phyloP scores from a whole-genome alignment of 768 basidiomycete genomes.

The Suillus weaverae region DNA sequence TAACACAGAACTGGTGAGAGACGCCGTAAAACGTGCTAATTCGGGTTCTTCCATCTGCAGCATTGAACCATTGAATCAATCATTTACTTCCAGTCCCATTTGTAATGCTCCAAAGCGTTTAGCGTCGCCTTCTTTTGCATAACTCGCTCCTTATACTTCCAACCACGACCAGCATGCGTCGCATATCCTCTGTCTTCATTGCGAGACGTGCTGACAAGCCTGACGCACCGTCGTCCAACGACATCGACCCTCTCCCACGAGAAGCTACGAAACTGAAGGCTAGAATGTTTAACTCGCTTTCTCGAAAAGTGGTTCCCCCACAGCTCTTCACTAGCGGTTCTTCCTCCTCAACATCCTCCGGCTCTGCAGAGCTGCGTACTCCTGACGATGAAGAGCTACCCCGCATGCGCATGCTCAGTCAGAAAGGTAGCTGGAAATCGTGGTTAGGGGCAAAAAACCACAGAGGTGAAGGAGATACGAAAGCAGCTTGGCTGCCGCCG shows the following conservation, averaged over 20 bases:
- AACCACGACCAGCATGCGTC: slow-evolving; percentile 50
- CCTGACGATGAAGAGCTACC: slow-evolving; percentile 55
- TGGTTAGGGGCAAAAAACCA: slow-evolving; percentile 50
- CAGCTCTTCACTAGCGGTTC: slow-evolving; percentile 39
- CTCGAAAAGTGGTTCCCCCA: slow-evolving; percentile 27
- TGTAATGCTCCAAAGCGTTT: slow-evolving; percentile 35
- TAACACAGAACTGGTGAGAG: slow-evolving; percentile 1
- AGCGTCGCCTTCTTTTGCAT: slow-evolving; percentile 10
- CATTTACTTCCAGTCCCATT: slow-evolving; percentile 27
- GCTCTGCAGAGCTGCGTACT: slow-evolving; percentile 52
- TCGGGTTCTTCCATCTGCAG: slow-evolving; percentile 3
- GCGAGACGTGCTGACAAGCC: slow-evolving; percentile 34
- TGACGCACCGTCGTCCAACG: slow-evolving; percentile 18
- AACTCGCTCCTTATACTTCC: slow-evolving; percentile 23
- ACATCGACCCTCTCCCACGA: slow-evolving; percentile 12
- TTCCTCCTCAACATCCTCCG: slow-evolving; percentile 62
- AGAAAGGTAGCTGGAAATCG: slow-evolving; percentile 54
- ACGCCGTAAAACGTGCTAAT: slow-evolving; percentile 11
- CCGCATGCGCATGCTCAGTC: slow-evolving; percentile 27
- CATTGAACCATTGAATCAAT: slow-evolving; percentile 4
- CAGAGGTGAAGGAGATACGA: slow-evolving; percentile 28
- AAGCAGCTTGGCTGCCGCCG: slow-evolving; percentile 34
- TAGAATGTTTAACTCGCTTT: slow-evolving; percentile 27
- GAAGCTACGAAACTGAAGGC: slow-evolving; percentile 24
- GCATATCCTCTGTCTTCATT: slow-evolving; percentile 60